Percentiles rank a stretch among this genome's conserved stretches.
Conservation (phyloP, 2,329 filamentous ascomycete genomes). For the Exophiala oligosperma region DNA sequence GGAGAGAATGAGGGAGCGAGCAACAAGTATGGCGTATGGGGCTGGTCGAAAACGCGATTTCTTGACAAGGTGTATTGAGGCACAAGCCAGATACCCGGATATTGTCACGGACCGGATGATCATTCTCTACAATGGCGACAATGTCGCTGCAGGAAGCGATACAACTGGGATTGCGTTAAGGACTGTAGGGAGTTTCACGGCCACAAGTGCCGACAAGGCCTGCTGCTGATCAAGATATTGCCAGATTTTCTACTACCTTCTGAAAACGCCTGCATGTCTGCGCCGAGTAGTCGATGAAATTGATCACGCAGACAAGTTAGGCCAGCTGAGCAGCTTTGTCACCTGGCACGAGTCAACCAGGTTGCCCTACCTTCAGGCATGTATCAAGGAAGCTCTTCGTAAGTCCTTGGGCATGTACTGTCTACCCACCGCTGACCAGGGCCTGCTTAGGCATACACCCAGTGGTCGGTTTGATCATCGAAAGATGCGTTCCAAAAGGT, state of each 20-base stretch:
- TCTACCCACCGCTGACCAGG: neutral
- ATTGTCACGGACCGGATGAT: conserved; percentile 19
- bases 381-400: conserved; percentile 25
- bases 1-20: conserved; percentile 65
- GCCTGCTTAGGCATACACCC: conserved; percentile 23
- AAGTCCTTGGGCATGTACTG: neutral
- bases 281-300: conserved; percentile 17
- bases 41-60: conserved; percentile 12
- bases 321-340: conserved; percentile 15
- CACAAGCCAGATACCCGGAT: conserved; percentile 17
- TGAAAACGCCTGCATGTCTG: conserved; percentile 40
- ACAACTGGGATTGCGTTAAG: conserved; percentile 22
- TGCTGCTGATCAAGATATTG: neutral
- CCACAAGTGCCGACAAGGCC: neutral
- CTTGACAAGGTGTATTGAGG: conserved; percentile 16
- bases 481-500: conserved; percentile 29
- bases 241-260: conserved; percentile 43
- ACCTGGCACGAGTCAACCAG: conserved; percentile 18
- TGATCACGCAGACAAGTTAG: conserved; percentile 12
- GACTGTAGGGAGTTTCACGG: conserved; percentile 7
- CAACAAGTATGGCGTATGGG: conserved; percentile 33
- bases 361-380: conserved; percentile 23
- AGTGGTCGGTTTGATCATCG: conserved; percentile 30
- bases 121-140: conserved; percentile 17
- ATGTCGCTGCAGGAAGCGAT: conserved; percentile 23